A percentile compares a stretch with the other conserved stretches of the same genome.
Conservation (phyloP, 306 rosid species). For the Fragaria nilgerrensis region DNA sequence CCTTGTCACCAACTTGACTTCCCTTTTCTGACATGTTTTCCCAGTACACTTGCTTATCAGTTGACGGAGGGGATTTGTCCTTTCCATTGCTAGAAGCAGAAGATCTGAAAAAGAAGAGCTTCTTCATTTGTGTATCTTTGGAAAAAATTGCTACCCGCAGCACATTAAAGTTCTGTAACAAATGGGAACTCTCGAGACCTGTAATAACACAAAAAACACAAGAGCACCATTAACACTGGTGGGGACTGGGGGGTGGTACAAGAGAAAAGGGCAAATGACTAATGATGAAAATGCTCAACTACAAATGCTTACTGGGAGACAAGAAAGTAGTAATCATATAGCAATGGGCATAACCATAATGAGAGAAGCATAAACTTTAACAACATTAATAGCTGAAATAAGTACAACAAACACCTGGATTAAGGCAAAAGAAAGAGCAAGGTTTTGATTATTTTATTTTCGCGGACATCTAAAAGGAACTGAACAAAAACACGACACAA, state of each 20-base stretch:
- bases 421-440: neutral
- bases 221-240: slow-evolving; percentile 18
- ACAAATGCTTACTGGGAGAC: neutral
- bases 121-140: slow-evolving; percentile 60
- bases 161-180: slow-evolving; percentile 31
- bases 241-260: neutral
- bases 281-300: neutral
- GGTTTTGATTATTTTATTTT: neutral
- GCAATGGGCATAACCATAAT: neutral
- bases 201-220: neutral
- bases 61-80: slow-evolving; percentile 47
- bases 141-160: slow-evolving; percentile 26
- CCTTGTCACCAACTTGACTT: slow-evolving; percentile 33
- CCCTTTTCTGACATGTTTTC: slow-evolving; percentile 53
- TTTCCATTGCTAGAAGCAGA: slow-evolving; percentile 60
- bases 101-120: slow-evolving; percentile 76
- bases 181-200: slow-evolving; percentile 34
- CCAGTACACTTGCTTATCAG: slow-evolving; percentile 47
- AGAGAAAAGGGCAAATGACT: slow-evolving; percentile 1
- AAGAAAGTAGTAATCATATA: neutral
- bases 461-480: neutral
- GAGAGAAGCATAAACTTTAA: slow-evolving; percentile 7
- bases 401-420: slow-evolving; percentile 4
- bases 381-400: neutral
- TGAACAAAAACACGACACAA: neutral